These are phyloP conservation scores for Hanseniaspora occidentalis DNA, from an alignment of 805 yeast species.

Conservation along the genomic window DNA sequence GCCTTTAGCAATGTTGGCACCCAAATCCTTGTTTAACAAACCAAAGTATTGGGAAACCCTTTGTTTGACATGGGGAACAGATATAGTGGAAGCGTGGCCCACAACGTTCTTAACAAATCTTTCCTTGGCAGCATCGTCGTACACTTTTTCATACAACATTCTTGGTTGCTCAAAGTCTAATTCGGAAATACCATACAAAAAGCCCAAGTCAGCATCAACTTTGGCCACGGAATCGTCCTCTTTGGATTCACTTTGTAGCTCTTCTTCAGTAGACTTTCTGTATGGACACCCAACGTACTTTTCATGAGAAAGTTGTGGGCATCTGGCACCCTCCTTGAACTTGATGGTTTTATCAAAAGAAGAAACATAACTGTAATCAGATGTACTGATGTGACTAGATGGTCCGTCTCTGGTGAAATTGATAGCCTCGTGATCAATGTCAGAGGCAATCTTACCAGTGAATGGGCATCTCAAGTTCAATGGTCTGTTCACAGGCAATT, in stretches of 20 bases:
- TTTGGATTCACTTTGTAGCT: conserved; percentile 16
- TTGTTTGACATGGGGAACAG: conserved; percentile 22
- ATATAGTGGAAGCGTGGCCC: conserved; percentile 27
- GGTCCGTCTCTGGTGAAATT: conserved; percentile 52
- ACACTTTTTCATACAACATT: conserved; percentile 30
- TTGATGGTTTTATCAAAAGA: conserved; percentile 22
- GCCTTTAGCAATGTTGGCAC: conserved; percentile 29
- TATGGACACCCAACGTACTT: conserved; percentile 21
- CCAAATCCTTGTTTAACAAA: conserved; percentile 29
- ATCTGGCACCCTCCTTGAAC: conserved; percentile 13
- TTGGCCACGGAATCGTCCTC: conserved; percentile 22
- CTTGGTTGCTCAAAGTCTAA: conserved; percentile 37
- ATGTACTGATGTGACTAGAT: conserved; percentile 34
- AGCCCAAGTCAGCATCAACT: conserved; percentile 23
- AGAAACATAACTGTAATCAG: conserved; percentile 41
- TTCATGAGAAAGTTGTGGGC: conserved; percentile 11
- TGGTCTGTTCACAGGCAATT: conserved; percentile 50
- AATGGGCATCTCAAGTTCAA: conserved; percentile 35
- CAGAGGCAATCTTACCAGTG: conserved; percentile 8
- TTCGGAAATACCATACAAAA: conserved; percentile 30
- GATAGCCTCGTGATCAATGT: conserved; percentile 26
- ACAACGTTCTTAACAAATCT: conserved; percentile 27
- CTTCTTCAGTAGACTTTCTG: conserved; percentile 12
- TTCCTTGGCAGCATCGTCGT: conserved; percentile 21
- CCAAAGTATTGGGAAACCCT: conserved; percentile 32